phyloP scores from a whole-genome alignment of 1,284 basidiomycete species.

The Puccinia hordei region DNA sequence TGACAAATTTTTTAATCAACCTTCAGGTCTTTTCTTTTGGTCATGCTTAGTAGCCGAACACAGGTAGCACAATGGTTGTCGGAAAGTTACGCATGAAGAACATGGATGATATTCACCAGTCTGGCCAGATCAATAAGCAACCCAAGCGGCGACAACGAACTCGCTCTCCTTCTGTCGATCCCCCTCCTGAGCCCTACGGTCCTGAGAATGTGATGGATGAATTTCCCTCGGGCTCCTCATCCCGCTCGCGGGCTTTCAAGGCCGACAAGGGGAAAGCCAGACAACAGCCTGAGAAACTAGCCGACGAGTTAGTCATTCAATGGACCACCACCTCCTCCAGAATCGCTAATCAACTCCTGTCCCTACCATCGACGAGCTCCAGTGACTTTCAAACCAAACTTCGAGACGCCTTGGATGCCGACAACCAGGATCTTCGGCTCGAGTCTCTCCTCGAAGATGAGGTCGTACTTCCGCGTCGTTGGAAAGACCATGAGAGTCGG shows the following conservation, averaged over 20 bases:
- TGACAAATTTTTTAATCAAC: background rate
- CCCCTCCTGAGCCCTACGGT: slow-evolving; percentile 14
- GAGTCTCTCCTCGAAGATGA: slow-evolving; percentile 37
- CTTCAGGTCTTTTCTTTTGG: background rate
- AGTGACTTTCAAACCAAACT: slow-evolving; percentile 39
- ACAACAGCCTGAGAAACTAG: background rate
- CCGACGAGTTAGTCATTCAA: slow-evolving; percentile 43
- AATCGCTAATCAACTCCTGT: slow-evolving; percentile 41
- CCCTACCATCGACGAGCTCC: slow-evolving; percentile 17
- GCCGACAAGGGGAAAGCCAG: slow-evolving; percentile 27
- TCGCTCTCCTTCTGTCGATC: slow-evolving; percentile 47
- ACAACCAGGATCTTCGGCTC: slow-evolving; percentile 16
- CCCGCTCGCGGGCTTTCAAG: slow-evolving; percentile 13
- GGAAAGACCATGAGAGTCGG: slow-evolving; percentile 12
- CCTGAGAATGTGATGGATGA: background rate
- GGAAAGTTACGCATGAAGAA: slow-evolving; percentile 48
- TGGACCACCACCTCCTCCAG: slow-evolving; percentile 46
- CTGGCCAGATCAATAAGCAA: background rate
- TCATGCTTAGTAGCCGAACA: background rate
- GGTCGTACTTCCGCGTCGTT: slow-evolving; percentile 24
- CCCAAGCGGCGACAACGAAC: slow-evolving; percentile 25
- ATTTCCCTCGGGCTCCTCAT: slow-evolving; percentile 18
- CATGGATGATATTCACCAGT: background rate
- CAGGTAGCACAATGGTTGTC: slow-evolving; percentile 18
- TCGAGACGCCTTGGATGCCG: slow-evolving; percentile 24